These are phyloP conservation scores for Tylopilus felleus DNA, from an alignment of 768 basidiomycete species.

Conservation along the genomic window DNA sequence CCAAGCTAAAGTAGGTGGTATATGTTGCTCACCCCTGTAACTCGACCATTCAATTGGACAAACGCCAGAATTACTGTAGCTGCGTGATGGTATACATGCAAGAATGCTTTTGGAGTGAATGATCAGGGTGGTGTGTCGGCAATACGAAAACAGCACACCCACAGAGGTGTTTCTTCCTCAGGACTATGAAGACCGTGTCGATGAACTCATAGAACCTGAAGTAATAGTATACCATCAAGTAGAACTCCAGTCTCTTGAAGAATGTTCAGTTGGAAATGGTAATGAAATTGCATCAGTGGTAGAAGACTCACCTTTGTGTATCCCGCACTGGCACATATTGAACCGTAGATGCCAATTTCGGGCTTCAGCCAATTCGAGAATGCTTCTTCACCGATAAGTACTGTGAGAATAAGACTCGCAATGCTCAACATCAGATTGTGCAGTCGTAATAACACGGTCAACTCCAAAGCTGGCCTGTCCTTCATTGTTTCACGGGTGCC, in stretches of 20 bases:
- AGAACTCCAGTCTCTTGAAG: conserved; percentile 77
- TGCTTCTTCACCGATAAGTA: conserved; percentile 85
- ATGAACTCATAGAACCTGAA: conserved; percentile 90
- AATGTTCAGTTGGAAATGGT: neutral
- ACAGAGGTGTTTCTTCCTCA: conserved; percentile 98
- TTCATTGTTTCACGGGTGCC: conserved; percentile 80
- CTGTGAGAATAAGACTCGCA: conserved; percentile 74
- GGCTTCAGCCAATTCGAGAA: conserved; percentile 72
- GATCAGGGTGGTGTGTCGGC: conserved; percentile 1
- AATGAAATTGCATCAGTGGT: neutral
- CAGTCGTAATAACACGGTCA: conserved; percentile 74
- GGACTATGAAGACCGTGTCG: conserved; percentile 91
- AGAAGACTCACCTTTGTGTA: conserved; percentile 75
- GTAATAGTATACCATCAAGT: conserved; percentile 96
- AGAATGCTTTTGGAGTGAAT: conserved; percentile 40
- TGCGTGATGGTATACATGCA: conserved; percentile 97
- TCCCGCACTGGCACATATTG: conserved; percentile 66
- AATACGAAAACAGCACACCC: conserved; percentile 24
- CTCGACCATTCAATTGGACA: no score
- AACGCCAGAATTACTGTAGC: conserved; percentile 92
- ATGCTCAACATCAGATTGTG: conserved; percentile 85
- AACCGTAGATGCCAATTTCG: conserved; percentile 70
- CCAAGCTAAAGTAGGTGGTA: neutral
- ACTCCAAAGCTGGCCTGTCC: conserved; percentile 62
- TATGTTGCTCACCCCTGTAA: conserved; percentile 81